Percentiles rank a stretch among this genome's conserved stretches.
Conservation (phyloP, 208 protist genomes). For the Histomonas meleagridis region DNA sequence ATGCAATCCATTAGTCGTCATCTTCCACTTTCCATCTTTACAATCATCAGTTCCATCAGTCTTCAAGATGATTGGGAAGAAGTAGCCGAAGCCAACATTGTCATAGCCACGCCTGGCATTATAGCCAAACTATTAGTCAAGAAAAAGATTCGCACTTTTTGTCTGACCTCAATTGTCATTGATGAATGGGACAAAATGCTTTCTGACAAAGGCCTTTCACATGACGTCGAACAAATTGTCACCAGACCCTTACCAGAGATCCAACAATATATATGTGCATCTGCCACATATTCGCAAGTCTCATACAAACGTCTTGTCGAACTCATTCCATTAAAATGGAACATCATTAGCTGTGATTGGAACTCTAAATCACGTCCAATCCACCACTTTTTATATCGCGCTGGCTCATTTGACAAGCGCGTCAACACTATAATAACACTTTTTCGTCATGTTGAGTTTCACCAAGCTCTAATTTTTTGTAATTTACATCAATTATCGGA, state of each 20-base stretch:
- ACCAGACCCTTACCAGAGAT: background rate
- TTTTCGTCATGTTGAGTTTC: background rate
- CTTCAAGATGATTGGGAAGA: background rate
- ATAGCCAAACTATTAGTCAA: background rate
- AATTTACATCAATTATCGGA: background rate
- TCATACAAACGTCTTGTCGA: background rate
- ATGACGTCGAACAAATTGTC: background rate
- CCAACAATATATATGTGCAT: background rate
- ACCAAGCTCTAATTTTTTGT: constrained; percentile 31
- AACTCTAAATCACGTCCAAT: background rate
- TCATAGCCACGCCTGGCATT: background rate
- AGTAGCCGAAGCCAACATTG: background rate
- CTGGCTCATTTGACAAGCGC: background rate
- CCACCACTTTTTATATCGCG: background rate
- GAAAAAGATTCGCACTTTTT: background rate
- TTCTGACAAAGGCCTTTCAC: background rate
- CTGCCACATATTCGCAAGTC: background rate
- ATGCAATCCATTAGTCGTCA: background rate
- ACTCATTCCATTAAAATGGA: background rate
- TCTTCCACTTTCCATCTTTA: background rate
- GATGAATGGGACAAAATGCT: constrained; percentile 36
- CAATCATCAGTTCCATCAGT: background rate
- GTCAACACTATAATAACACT: background rate
- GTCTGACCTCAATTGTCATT: background rate
- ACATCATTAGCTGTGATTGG: background rate